These are phyloP conservation scores for Ziziphus jujuba DNA, from an alignment of 306 rosid species.

Conservation along the genomic window DNA sequence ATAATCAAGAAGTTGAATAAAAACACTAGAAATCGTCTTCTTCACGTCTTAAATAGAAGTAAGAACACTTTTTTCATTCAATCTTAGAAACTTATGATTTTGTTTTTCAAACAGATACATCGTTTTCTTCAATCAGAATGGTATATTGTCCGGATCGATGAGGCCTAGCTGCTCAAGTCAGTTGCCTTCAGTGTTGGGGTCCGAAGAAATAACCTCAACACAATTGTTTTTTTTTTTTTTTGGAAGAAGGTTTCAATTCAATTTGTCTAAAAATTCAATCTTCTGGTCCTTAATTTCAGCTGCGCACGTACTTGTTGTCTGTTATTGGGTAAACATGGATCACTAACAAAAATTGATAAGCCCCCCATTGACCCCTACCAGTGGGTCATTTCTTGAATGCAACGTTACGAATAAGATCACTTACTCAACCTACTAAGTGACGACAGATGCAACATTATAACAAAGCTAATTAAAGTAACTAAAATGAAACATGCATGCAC, in stretches of 20 bases:
- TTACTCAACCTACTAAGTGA: neutral
- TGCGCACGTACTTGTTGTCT: neutral
- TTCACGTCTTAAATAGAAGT: constrained; percentile 38
- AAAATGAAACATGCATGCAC: neutral
- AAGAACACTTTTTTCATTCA: constrained; percentile 37
- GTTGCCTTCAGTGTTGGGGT: constrained; percentile 21
- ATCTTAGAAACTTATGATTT: constrained; percentile 7
- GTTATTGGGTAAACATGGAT: constrained; percentile 1
- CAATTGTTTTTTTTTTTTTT: no score
- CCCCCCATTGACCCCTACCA: constrained; percentile 5
- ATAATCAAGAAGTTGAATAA: constrained; percentile 32
- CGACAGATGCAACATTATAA: no score
- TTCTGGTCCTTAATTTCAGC: constrained; percentile 1
- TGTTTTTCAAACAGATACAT: neutral
- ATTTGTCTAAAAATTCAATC: neutral
- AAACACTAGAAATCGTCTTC: constrained; percentile 28
- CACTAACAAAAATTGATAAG: neutral
- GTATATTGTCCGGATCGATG: no score
- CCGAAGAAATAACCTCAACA: no score
- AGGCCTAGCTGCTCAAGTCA: constrained; percentile 20
- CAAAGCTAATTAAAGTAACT: no score
- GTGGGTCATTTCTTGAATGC: constrained; percentile 21
- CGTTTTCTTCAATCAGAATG: constrained; percentile 17
- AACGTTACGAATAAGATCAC: constrained; percentile 16
- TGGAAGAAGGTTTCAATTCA: neutral